Conservation (phyloP, 2,329 filamentous ascomycete genomes). For the Talaromyces amestolkiae region DNA sequence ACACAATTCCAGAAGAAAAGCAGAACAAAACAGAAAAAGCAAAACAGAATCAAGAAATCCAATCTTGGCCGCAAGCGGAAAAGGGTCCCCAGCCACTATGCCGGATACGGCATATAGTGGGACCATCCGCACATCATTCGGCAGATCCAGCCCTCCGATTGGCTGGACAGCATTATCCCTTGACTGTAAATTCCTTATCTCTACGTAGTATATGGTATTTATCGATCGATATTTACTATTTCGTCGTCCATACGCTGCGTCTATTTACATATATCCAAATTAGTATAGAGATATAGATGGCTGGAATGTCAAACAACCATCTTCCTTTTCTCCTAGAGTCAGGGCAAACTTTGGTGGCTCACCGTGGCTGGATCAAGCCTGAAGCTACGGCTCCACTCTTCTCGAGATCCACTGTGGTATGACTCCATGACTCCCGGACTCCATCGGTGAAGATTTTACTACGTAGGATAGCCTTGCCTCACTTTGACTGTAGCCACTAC, state of each 20-base stretch:
- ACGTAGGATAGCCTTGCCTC: neutral
- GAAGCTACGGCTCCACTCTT: neutral
- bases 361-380: neutral
- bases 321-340: neutral
- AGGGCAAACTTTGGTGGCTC: neutral
- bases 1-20: neutral
- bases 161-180: neutral
- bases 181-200: neutral
- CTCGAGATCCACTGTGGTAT: neutral
- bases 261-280: neutral
- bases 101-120: neutral
- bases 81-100: neutral
- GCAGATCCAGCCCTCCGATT: neutral
- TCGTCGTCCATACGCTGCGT: neutral
- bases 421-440: neutral
- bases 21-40: neutral
- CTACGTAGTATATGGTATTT: neutral
- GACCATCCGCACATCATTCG: neutral
- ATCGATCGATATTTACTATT: neutral
- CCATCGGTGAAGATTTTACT: neutral
- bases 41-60: neutral
- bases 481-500: neutral
- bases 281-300: no score
- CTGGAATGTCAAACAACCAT: neutral
- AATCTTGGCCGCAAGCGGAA: neutral